Base-by-base conservation (phyloP, 73 alveolate species). In the Breviolum minutum region DNA sequence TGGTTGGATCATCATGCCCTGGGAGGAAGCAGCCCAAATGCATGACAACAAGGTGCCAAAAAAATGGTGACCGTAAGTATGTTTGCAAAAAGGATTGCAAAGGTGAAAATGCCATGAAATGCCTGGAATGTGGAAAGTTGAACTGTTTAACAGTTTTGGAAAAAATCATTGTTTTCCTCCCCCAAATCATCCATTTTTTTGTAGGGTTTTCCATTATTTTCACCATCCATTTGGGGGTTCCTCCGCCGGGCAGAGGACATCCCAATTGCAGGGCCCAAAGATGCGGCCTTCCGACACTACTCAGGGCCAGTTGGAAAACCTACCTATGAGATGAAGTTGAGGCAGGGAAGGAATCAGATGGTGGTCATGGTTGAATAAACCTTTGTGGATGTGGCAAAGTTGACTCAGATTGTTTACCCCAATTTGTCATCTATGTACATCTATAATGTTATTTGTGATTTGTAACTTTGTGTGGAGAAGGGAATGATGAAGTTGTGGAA, bases 1-100 rank as follows among this genome's bases (percentile, higher is more conserved):
- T 0, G 98, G 98, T n/a, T 92, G 98, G 98, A 74, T 80, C 69
- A 76, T 92, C 81, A 73, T 74, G 90, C 98, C 98, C 63, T 92
- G 98, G 98, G 91, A 92, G 17, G 98, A 92, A 61, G 98, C 98
- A 8, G 98, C 98, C 4, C 98, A 92, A 84, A 92, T 92, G 98
- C 98, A 92, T 81, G 83, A 92, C 91, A 81, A 54, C 98, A 92
- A 92, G 98, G 97, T 11, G 30, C 48, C n/a, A n/a, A 5, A 20
- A 8, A 71, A 32, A 13, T 40, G 0, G 54, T 40, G 54, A 3
- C 54, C 54, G 54, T 40, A 40, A 40, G 5, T 40, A 40, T 40
- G 54, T 40, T 40, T 40, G 54, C 3, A 40, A 40, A 40, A 40
- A 40, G 54, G 54, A 40, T 40, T 40, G 54, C 54, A 40, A 40